These are phyloP conservation scores for Xerocomus brunneocitrinus DNA, from an alignment of 768 basidiomycete species.

Conservation along the genomic window DNA sequence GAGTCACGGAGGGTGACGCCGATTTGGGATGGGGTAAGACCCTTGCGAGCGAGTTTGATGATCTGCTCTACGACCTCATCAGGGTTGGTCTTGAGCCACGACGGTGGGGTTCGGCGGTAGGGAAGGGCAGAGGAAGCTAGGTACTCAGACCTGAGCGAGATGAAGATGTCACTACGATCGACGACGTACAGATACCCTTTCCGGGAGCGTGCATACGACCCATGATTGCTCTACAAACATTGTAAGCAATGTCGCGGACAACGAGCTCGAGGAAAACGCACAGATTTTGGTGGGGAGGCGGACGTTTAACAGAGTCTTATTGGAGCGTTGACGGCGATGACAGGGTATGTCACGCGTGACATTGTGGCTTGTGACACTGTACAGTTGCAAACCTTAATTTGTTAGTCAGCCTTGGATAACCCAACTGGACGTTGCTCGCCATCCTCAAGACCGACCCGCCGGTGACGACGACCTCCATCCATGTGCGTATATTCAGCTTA, in stretches of 20 bases:
- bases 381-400: conserved; percentile 60
- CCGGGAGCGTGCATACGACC: conserved; percentile 99
- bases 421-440: not conserved
- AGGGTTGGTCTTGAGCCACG: conserved; percentile 95
- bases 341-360: conserved; percentile 27
- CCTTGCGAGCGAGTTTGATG: conserved; percentile 95
- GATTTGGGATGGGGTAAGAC: conserved; percentile 95
- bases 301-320: conserved; percentile 10
- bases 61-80: conserved; percentile 97
- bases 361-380: conserved; percentile 42
- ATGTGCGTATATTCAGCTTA: conserved; percentile 16
- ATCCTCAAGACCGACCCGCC: conserved; percentile 29
- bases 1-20: conserved; percentile 98
- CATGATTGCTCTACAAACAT: conserved; percentile 50
- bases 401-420: conserved; percentile 24
- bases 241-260: conserved; percentile 12
- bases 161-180: not conserved
- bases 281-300: conserved; percentile 28
- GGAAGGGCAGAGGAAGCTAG: conserved; percentile 86
- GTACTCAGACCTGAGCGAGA: conserved; percentile 35
- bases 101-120: conserved; percentile 90
- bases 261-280: conserved; percentile 26
- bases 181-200: conserved; percentile 95
- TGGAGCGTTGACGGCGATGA: conserved; percentile 24
- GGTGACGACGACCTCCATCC: conserved; percentile 34